Base-by-base conservation (phyloP, 2,329 filamentous ascomycete species). In the Calonectria henricotiae region DNA sequence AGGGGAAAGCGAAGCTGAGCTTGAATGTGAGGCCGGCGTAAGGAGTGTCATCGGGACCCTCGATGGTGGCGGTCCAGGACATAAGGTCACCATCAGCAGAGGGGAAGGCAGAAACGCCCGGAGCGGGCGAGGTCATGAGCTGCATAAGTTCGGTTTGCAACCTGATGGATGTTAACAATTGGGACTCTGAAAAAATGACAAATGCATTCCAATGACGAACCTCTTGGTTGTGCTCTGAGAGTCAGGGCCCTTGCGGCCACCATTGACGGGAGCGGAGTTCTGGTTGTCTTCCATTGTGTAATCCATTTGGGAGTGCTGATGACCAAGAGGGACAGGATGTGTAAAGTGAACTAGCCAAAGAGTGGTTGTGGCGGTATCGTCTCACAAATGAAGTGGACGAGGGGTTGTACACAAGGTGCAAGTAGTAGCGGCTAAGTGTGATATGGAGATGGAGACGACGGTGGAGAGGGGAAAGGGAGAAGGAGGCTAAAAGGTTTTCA, bases 71-170 rank as follows among this genome's bases (percentile, higher is more conserved):
- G 44, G 92, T 95, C 96, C 96, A 99, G 41, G 91, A 91, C 78
- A 97, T 91, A 73, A 98, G 89, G 86, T 98, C 96, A 81, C 94
- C 94, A 80, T 97, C 94, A 41, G 92, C 92, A 69, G 94, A 92
- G 32, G 96, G 96, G 83, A 99, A 99, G 73, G 97, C 97, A 67
- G 95, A 98, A 79, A 98, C 92, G 75, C 96, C 96, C 15, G 95
- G 94, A 0, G 96, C 95, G 1, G 95, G 92, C 47, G 95, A 95
- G 78, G 95, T 95, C 96, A 99, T 98, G 77, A 99, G 91, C 83
- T 96, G 93, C 96, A 99, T 98, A 76, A 99, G 89, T 85, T 99
- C 96, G 60, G 95, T 97, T 85, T 99, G 96, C 68, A 99, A 89
- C 79, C 96, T 98, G 80, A 27, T 11, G 17, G 8, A 27, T 49